Evolutionary conservation across 306 rosid genomes (phyloP).

Genomic region (Vicia faba): DNA sequence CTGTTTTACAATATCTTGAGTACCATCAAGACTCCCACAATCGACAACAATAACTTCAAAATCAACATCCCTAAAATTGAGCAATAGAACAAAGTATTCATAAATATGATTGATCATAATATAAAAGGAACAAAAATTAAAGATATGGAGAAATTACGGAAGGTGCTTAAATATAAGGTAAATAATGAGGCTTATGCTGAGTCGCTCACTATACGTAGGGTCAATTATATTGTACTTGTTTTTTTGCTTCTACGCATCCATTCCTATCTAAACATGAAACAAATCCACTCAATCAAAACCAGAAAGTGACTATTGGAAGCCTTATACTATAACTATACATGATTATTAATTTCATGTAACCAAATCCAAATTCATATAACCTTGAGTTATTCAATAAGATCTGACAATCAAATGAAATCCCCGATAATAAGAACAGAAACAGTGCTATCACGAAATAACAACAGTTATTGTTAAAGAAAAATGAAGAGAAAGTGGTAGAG

Average conservation of each 20-base stretch:
- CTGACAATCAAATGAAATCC: too few species aligned
- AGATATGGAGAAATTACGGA: slow-evolving; percentile 25
- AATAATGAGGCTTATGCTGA: slow-evolving; percentile 83
- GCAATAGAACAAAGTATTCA: slow-evolving; percentile 15
- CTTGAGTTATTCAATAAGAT: not conserved
- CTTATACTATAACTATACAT: not conserved
- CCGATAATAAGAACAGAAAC: too few species aligned
- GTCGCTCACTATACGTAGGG: slow-evolving; percentile 92
- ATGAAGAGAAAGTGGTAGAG: not conserved
- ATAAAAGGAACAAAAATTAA: not conserved
- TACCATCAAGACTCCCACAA: slow-evolving; percentile 98
- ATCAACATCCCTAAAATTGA: slow-evolving; percentile 65
- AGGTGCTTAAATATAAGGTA: slow-evolving; percentile 95
- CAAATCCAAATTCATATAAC: not conserved
- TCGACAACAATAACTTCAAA: slow-evolving; percentile 89
- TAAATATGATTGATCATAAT: slow-evolving; percentile 26
- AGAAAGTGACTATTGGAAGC: not conserved
- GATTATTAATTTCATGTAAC: not conserved
- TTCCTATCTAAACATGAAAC: slow-evolving; percentile 23
- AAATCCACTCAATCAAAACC: slow-evolving; percentile 14
- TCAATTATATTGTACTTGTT: slow-evolving; percentile 81
- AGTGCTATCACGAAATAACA: not conserved
- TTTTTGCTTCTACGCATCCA: slow-evolving; percentile 52
- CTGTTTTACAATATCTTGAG: slow-evolving; percentile 81
- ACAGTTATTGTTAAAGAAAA: not conserved